Evolutionary conservation across 2,329 filamentous ascomycete species (phyloP).

Genomic region (Pseudopithomyces chartarum): DNA sequence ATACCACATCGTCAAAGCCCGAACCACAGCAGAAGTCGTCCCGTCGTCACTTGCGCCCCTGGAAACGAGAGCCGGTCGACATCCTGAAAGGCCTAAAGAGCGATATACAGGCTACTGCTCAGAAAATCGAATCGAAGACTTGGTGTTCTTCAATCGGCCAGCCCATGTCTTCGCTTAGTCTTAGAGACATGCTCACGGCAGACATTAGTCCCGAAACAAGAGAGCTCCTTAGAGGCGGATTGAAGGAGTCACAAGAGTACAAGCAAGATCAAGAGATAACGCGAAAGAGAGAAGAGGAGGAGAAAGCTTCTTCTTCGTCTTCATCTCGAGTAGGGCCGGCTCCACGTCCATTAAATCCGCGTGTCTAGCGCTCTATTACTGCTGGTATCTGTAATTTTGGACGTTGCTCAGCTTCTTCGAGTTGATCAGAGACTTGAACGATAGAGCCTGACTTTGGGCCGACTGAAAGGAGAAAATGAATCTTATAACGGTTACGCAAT

Average conservation of each 20-base stretch:
- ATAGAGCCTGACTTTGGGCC: not conserved
- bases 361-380: not conserved
- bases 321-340: too few relatives aligned
- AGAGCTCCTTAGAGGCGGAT: not conserved
- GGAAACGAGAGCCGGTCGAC: not conserved
- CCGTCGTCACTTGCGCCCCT: not conserved
- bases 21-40: not conserved
- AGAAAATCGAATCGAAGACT: not conserved
- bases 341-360: not conserved
- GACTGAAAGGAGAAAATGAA: not conserved
- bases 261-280: not conserved
- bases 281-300: not conserved
- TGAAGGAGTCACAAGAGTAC: not conserved
- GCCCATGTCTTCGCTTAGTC: not conserved
- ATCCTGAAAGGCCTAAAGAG: not conserved
- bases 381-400: not conserved
- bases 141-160: not conserved
- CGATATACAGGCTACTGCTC: not conserved
- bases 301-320: too few relatives aligned
- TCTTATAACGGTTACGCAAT: not conserved
- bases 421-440: not conserved
- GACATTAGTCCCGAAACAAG: not conserved
- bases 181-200: not conserved
- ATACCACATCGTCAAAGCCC: not conserved
- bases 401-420: not conserved